Evolutionary conservation across 805 yeast genomes (phyloP), one percentile per base, ranked within the genome.

Genomic region (Suhomyces sp.): DNA sequence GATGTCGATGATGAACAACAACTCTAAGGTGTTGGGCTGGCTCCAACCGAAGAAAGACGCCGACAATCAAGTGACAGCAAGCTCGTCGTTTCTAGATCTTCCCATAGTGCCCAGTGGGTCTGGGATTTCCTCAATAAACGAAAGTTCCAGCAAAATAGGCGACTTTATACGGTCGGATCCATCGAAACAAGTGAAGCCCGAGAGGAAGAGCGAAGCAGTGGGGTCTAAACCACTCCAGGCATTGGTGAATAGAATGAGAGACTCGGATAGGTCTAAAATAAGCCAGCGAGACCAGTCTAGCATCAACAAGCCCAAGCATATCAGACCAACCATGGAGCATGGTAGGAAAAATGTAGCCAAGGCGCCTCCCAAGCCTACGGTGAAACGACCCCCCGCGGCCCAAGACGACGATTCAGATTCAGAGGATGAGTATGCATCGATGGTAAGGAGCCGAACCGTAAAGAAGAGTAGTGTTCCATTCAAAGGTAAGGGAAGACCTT

Each of bases 1-100:
- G 59, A 65, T 76, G 5, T 75, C 79, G 5, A 62, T 81, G 5
- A 57, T 72, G 3, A 67, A 68, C 29, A 72, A 70, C 15, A 74
- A 71, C 52, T 54, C 61, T 6, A 67, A 63, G 38, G 74, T 75
- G 1, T 47, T 66, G 33, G 69, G 73, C 22, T 79, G 83, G 84
- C 57, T 57, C 49, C 44, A 47, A 9, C 52, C 54, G 10, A 33
- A 29, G 22, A 48, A 45, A 22, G 51, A 33, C 6, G 10, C 47
- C 10, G 46, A 24, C 4, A 15, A 47, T 7, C 51, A 50, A 15
- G 13, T 46, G 33, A 26, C 36, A 26, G 51, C 54, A 41, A 57
- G 50, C 19, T 52, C 35, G 5, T 45, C 57, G 29, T 73, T 74
- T 52, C 59, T 67, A 23, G 62, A 71, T 24, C 56, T 74, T 41